Evolutionary conservation across 805 yeast genomes (phyloP).

Genomic region (Ogataea nitratoaversa): DNA sequence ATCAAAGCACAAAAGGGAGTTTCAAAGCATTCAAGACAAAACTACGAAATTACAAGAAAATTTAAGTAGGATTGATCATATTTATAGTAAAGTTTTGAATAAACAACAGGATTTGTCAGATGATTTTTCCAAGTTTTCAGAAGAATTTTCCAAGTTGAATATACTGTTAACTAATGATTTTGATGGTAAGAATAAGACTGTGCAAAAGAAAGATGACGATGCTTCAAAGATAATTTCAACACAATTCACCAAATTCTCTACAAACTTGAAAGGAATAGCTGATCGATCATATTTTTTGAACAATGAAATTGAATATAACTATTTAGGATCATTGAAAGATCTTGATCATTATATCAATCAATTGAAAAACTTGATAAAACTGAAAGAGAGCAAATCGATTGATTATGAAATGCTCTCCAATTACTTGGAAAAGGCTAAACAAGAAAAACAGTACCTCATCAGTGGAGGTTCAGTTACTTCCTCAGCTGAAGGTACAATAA

Average conservation of each 20-base stretch:
- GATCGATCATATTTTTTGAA: constrained; percentile 27
- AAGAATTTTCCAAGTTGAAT: constrained; percentile 66
- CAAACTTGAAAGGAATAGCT: constrained; percentile 37
- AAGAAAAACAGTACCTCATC: constrained; percentile 46
- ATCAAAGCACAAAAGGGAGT: constrained; percentile 58
- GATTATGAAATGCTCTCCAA: constrained; percentile 85
- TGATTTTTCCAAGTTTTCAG: constrained; percentile 69
- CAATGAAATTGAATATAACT: constrained; percentile 67
- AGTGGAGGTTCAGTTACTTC: constrained; percentile 34
- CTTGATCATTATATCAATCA: constrained; percentile 75
- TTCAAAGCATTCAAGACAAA: constrained; percentile 76
- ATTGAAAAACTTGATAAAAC: constrained; percentile 63
- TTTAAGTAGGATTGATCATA: constrained; percentile 69
- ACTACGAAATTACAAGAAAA: constrained; percentile 84
- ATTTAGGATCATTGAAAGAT: constrained; percentile 78
- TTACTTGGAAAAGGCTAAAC: constrained; percentile 65
- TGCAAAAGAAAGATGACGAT: constrained; percentile 17
- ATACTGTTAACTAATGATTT: constrained; percentile 28
- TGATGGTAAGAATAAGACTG: constrained; percentile 26
- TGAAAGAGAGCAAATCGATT: constrained; percentile 86
- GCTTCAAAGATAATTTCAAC: constrained; percentile 22
- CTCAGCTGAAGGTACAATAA: constrained; percentile 32
- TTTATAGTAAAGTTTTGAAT: constrained; percentile 67
- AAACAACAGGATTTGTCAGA: constrained; percentile 68
- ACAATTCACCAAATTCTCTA: constrained; percentile 32